Conservation (phyloP, 345 rosid genomes). For the Garcia nutans region DNA sequence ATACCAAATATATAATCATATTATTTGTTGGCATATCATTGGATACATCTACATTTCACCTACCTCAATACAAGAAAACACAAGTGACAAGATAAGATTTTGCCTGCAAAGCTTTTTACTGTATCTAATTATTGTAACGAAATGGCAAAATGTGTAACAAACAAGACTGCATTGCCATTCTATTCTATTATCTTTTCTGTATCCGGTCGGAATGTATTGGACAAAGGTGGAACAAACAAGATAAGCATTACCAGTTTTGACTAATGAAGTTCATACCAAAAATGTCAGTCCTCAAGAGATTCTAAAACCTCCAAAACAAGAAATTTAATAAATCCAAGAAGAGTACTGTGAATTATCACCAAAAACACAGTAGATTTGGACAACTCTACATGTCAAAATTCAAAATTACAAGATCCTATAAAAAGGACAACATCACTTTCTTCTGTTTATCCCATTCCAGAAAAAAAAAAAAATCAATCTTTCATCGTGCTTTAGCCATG, state of each 20-base stretch:
- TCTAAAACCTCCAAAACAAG: conserved; percentile 18
- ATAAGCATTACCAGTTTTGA: background rate
- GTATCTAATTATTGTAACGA: too few relatives aligned
- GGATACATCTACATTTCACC: too few relatives aligned
- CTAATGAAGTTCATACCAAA: conserved; percentile 11
- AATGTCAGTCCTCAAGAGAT: background rate
- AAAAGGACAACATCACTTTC: background rate
- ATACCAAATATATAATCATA: too few relatives aligned
- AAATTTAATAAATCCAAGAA: conserved; percentile 10
- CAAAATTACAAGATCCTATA: too few relatives aligned
- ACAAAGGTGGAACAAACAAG: background rate
- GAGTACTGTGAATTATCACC: background rate
- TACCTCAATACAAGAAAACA: too few relatives aligned
- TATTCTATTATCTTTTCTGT: background rate
- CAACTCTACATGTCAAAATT: background rate
- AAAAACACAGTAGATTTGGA: background rate
- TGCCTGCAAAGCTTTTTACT: too few relatives aligned
- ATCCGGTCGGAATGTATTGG: too few relatives aligned
- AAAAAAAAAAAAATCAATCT: too few relatives aligned
- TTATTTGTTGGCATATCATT: too few relatives aligned
- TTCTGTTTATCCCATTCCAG: background rate
- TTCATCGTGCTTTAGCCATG: conserved; percentile 2
- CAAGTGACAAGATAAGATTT: too few relatives aligned
- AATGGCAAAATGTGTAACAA: too few relatives aligned
- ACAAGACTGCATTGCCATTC: too few relatives aligned